Base-by-base conservation (phyloP, 2,329 filamentous ascomycete genomes). In the Cordyceps tenuipes region DNA sequence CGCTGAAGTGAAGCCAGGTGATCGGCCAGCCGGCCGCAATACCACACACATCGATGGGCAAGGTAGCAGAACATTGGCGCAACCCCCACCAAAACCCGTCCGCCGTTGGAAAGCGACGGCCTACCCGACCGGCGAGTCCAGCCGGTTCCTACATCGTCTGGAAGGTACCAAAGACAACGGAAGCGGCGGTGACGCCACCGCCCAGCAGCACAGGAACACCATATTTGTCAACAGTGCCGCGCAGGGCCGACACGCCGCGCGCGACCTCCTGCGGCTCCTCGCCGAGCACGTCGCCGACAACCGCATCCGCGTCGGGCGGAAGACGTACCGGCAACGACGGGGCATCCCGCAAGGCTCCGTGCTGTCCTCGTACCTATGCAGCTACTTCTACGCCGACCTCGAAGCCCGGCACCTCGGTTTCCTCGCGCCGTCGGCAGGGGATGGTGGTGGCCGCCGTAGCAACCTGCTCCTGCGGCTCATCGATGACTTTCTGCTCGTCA, bases 261-360 rank as follows among this genome's bases (percentile, higher is more conserved):
- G 79, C 12, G 77, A 82, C 10, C 74, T 97, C 21, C 75, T 95
- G 47, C 75, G 77, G n/a, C 79, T 97, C 5, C 76, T 97, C 9
- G 74, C 82, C 19, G 83, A 93, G 64, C 94, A 99, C 69, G 82
- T 99, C n/a, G 79, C 86, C 63, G 79, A 86, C 62, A 97, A 97
- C 68, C 78, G 97, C 29, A 85, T 99, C 68, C 91, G 89, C 68
- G 87, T 97, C 44, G 92, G 91, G 52, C 93, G 91, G 74, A 90
- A 87, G 65, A 91, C 86, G 70, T 97, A 94, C 70, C 83, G 90
- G 26, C 94, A 99, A 71, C 93, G 86, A 71, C 77, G 82, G 23
- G 94, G 94, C 15, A 97, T 99, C 44, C 92, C 94, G 0, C 94
- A 99, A 71, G 94, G 94, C 8, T 97, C 92, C 0, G 82, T 97